Base-by-base conservation (phyloP, 768 basidiomycete species). In the Arthromyces matolae region DNA sequence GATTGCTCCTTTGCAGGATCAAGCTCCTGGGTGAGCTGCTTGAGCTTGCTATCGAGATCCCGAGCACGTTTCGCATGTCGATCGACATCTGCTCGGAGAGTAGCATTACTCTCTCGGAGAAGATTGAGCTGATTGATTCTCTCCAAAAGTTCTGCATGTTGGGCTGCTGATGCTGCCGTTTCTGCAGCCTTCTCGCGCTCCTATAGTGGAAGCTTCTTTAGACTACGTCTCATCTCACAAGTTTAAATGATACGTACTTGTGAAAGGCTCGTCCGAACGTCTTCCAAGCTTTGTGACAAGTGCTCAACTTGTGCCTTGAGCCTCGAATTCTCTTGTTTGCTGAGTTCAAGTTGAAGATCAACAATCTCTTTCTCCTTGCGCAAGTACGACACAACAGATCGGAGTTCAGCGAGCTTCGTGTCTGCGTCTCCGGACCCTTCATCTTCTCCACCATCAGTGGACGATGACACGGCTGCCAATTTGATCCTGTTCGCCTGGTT, bases 321-420 rank as follows among this genome's bases (percentile, higher is more conserved):
- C 4, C 90, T 79, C 8, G 79, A 67, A 54, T 78, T 88, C 68
- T 93, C 90, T 50, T 86, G 76, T 56, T 78, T 76, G 72, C 83
- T 78, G 39, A 93, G 78, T 57, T 93, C 88, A 20, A 91, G 74
- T 53, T 93, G 89, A 25, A 93, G 77, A 55, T 94, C 91, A 36
- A 89, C 85, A 43, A 94, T 91, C 62, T 93, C 90, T 67, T 94
- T 93, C 73, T 93, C 92, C 60, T 86, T 90, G 33, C 92, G 79
- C 27, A 94, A 70, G 64, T 89, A 93, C 2, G 83, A 76, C 34
- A 93, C 83, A 22, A 92, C 84, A 14, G 85, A 79, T 23, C 86
- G 84, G 18, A 92, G 67, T 54, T 91, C 89, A 0, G 84, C 72
- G 8, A 88, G 54, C 60, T 89, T 85, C 2, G 73, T 72, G 52